These are phyloP conservation scores for Candida caryicola DNA, from an alignment of 805 yeast genomes.

Conservation along the genomic window DNA sequence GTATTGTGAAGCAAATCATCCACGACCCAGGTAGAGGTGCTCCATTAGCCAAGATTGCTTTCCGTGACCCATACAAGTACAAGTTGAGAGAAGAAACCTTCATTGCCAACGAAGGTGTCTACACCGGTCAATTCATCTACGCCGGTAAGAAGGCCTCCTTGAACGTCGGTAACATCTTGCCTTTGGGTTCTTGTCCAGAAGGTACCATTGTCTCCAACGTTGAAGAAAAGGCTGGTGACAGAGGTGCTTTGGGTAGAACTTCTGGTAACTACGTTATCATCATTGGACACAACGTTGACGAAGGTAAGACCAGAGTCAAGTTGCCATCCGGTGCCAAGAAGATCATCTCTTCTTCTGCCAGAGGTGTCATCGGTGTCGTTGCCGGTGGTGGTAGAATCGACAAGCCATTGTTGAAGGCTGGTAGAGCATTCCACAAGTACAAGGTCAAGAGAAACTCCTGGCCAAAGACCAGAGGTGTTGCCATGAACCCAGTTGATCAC, in stretches of 20 bases:
- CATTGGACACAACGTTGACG: constrained; percentile 99
- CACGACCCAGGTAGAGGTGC: constrained; percentile 99
- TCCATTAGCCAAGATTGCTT: constrained; percentile 94
- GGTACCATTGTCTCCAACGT: constrained; percentile 99
- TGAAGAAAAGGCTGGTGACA: constrained; percentile 98
- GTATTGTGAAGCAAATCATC: no score
- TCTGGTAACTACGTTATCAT: constrained; percentile 99
- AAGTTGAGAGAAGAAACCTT: constrained; percentile 97
- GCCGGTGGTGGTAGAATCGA: constrained; percentile 99
- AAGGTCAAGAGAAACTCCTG: constrained; percentile 99
- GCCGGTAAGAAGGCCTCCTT: constrained; percentile 98
- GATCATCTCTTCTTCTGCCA: constrained; percentile 90
- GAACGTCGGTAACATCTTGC: constrained; percentile 95
- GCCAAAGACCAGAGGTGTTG: constrained; percentile 99
- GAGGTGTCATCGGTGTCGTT: constrained; percentile 99
- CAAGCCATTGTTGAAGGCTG: constrained; percentile 99
- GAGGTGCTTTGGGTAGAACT: constrained; percentile 99
- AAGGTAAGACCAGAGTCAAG: constrained; percentile 98
- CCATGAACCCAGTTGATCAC: constrained; percentile 99
- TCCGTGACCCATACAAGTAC: constrained; percentile 99
- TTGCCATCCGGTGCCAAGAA: constrained; percentile 99
- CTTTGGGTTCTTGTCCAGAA: constrained; percentile 96
- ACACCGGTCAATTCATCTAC: constrained; percentile 98
- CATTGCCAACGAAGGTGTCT: constrained; percentile 99
- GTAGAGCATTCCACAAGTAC: constrained; percentile 99